Conservation (phyloP, 768 basidiomycete genomes). For the Psilocybe tampanensis region DNA sequence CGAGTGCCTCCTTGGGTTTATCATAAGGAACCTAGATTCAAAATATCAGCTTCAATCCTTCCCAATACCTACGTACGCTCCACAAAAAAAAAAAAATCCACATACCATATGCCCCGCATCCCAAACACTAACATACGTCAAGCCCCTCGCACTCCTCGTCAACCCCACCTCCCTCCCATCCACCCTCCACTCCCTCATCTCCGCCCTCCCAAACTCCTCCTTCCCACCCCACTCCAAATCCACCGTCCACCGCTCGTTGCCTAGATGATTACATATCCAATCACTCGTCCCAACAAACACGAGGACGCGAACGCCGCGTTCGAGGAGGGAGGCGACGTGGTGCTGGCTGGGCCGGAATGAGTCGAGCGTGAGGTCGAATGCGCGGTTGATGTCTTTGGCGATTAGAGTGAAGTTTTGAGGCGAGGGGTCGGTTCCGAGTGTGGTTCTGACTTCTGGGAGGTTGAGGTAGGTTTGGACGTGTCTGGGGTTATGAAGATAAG, state of each 20-base stretch:
- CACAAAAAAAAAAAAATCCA: not conserved
- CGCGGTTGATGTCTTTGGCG: slow-evolving; percentile 38
- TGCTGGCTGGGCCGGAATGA: slow-evolving; percentile 42
- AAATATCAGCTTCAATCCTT: not conserved
- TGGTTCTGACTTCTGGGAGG: slow-evolving; percentile 49
- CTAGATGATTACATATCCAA: slow-evolving; percentile 77
- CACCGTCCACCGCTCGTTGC: slow-evolving; percentile 72
- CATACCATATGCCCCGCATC: slow-evolving; percentile 77
- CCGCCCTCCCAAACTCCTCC: slow-evolving; percentile 36
- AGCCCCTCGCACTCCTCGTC: slow-evolving; percentile 40
- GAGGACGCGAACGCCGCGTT: slow-evolving; percentile 67
- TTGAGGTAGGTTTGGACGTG: slow-evolving; percentile 64
- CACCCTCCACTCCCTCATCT: slow-evolving; percentile 59
- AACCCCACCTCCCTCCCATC: slow-evolving; percentile 43
- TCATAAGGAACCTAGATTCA: slow-evolving; percentile 57
- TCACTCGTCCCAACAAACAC: slow-evolving; percentile 73
- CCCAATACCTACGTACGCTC: not conserved
- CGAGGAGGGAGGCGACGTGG: slow-evolving; percentile 69
- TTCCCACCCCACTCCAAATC: slow-evolving; percentile 72
- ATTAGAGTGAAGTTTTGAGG: slow-evolving; percentile 34
- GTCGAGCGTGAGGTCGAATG: slow-evolving; percentile 52
- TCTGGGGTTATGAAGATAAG: slow-evolving; percentile 29
- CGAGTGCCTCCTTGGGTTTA: slow-evolving; percentile 54
- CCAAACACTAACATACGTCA: slow-evolving; percentile 65
- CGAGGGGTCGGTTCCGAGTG: slow-evolving; percentile 64